Evolutionary conservation across 331 rosid genomes (phyloP).

Genomic region (Quercus phellos): DNA sequence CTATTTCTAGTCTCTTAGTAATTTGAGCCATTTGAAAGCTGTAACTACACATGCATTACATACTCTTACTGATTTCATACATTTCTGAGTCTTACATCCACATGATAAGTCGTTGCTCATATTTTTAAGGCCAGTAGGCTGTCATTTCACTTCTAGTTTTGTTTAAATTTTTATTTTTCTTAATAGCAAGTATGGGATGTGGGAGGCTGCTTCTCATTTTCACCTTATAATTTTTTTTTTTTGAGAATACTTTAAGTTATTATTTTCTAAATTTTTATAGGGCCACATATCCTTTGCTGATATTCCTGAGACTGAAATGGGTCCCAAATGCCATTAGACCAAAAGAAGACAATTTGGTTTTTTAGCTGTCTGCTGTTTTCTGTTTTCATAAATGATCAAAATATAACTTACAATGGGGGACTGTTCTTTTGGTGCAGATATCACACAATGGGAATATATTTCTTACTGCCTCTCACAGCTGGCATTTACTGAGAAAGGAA

Average conservation of each 20-base stretch:
- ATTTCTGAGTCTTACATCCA: background rate
- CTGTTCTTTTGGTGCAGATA: slow-evolving; percentile 41
- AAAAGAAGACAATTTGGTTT: background rate
- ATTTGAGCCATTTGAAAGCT: background rate
- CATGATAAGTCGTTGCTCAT: background rate
- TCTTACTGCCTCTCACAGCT: slow-evolving; percentile 97
- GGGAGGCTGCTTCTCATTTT: background rate
- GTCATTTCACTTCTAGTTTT: background rate
- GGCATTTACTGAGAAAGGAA: slow-evolving; percentile 89
- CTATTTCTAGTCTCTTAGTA: background rate
- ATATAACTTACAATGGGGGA: slow-evolving; percentile 2
- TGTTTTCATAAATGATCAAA: slow-evolving; percentile 4
- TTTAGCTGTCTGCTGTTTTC: background rate
- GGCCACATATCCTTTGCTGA: background rate
- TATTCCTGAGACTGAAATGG: background rate
- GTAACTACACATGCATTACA: background rate
- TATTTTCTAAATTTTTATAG: background rate
- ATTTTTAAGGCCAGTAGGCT: background rate
- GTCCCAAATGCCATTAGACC: background rate
- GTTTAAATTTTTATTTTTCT: background rate
- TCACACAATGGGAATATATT: slow-evolving; percentile 74
- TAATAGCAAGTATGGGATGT: background rate
- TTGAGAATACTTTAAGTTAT: background rate
- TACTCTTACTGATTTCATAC: background rate
- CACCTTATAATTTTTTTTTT: background rate